These are phyloP conservation scores for Ramularia collo-cygni DNA, from an alignment of 2,329 filamentous ascomycete species.

Conservation along the genomic window DNA sequence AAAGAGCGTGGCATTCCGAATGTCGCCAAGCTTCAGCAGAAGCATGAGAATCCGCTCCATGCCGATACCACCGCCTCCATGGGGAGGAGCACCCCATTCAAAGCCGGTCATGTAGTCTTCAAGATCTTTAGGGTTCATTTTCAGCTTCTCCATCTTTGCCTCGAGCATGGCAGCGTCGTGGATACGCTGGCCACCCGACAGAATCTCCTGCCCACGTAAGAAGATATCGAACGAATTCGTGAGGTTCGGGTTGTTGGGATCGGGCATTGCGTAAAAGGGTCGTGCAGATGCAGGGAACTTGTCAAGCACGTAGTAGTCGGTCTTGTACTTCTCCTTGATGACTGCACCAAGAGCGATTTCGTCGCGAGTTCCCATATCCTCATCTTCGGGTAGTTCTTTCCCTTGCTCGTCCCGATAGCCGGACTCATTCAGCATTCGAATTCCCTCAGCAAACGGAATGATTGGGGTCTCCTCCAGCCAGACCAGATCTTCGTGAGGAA, in stretches of 20 bases:
- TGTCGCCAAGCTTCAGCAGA: slow-evolving; percentile 78
- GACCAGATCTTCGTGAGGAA: slow-evolving; percentile 78
- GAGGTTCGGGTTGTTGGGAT: slow-evolving; percentile 61
- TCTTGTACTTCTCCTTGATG: slow-evolving; percentile 77
- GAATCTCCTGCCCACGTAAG: slow-evolving; percentile 84
- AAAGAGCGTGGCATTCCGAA: slow-evolving; percentile 81
- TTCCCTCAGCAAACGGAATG: slow-evolving; percentile 70
- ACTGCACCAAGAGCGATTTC: slow-evolving; percentile 80
- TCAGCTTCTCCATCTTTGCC: slow-evolving; percentile 66
- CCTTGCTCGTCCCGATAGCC: slow-evolving; percentile 74
- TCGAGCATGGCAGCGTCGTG: slow-evolving; percentile 70
- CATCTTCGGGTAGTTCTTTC: slow-evolving; percentile 59
- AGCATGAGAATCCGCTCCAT: slow-evolving; percentile 84
- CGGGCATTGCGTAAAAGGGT: slow-evolving; percentile 87
- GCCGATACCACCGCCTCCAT: slow-evolving; percentile 84
- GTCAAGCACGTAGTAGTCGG: slow-evolving; percentile 91
- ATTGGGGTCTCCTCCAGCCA: slow-evolving; percentile 82
- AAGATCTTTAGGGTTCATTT: slow-evolving; percentile 75
- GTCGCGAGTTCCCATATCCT: slow-evolving; percentile 77
- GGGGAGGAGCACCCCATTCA: slow-evolving; percentile 79
- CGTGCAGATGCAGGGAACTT: slow-evolving; percentile 81
- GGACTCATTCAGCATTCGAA: slow-evolving; percentile 72
- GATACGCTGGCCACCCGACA: slow-evolving; percentile 88
- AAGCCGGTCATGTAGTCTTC: slow-evolving; percentile 86
- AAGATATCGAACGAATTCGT: slow-evolving; percentile 97